Percentiles rank a stretch among this genome's conserved stretches.
Conservation (phyloP, 2,329 filamentous ascomycete genomes). For the Aspergillus udagawae region DNA sequence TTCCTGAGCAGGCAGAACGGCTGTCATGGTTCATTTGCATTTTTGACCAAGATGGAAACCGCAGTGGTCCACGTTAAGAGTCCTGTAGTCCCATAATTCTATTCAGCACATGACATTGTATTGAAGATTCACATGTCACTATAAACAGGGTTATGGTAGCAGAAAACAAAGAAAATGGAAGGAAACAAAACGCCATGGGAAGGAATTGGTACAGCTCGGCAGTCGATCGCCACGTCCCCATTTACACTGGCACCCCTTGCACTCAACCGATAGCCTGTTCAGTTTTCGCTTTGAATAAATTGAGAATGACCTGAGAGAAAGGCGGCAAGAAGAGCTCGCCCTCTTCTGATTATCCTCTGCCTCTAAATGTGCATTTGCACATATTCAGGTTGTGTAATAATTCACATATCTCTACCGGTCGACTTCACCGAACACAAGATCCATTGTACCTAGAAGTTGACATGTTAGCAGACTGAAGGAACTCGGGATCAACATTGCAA, state of each 20-base stretch:
- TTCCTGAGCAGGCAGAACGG: no score
- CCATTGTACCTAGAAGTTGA: slow-evolving; percentile 59
- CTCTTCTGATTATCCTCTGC: background rate
- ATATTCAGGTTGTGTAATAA: background rate
- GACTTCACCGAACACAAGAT: slow-evolving; percentile 77
- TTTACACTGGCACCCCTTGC: slow-evolving; percentile 8
- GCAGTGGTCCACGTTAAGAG: no score
- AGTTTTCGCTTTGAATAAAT: background rate
- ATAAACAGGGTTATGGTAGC: slow-evolving; percentile 21
- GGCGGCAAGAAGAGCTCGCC: background rate
- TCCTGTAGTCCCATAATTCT: background rate
- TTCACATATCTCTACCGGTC: slow-evolving; percentile 43
- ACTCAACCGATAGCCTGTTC: background rate
- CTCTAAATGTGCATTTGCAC: background rate
- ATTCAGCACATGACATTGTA: slow-evolving; percentile 2
- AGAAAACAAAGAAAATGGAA: slow-evolving; percentile 15
- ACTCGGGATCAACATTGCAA: background rate
- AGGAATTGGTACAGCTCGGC: slow-evolving; percentile 16
- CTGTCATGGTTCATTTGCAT: no score
- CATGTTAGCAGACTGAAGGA: slow-evolving; percentile 8
- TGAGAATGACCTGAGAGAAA: background rate
- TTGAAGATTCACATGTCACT: slow-evolving; percentile 22
- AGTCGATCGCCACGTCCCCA: slow-evolving; percentile 8
- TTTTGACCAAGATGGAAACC: background rate
- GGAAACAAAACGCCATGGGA: slow-evolving; percentile 33